These are phyloP conservation scores for Termitomyces sp. DNA, from an alignment of 768 basidiomycete genomes.

Conservation along the genomic window DNA sequence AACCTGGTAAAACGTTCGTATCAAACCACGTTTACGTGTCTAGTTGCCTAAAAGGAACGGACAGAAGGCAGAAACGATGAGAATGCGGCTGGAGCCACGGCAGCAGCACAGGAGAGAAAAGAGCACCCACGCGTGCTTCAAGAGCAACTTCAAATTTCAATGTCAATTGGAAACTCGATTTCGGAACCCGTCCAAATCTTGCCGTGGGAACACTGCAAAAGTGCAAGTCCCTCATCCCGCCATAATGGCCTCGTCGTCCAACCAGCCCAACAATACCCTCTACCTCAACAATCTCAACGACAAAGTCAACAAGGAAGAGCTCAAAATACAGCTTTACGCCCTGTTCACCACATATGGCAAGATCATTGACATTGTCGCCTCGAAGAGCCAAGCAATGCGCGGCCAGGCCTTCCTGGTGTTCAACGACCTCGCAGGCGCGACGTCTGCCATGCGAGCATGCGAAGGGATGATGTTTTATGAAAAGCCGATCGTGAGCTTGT, in stretches of 20 bases:
- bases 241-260: conserved; percentile 42
- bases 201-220: conserved; percentile 18
- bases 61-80: background rate
- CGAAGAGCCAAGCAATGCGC: conserved; percentile 79
- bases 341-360: conserved; percentile 93
- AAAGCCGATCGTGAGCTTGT: conserved; percentile 75
- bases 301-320: conserved; percentile 88
- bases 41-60: background rate
- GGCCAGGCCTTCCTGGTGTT: conserved; percentile 98
- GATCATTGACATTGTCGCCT: conserved; percentile 89
- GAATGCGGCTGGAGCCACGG: background rate
- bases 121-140: background rate
- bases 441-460: conserved; percentile 88
- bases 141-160: background rate
- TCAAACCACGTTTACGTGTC: conserved; percentile 12
- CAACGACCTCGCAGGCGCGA: conserved; percentile 84
- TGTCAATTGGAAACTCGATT: background rate
- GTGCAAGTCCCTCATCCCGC: conserved; percentile 10
- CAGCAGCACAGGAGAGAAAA: background rate
- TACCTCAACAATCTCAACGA: conserved; percentile 94
- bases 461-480: conserved; percentile 93
- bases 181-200: background rate
- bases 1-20: conserved; percentile 10
- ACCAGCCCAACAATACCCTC: conserved; percentile 81
- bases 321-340: conserved; percentile 74